phyloP scores from a whole-genome alignment of 2,329 filamentous ascomycete species.

The Sporothrix dimorphospora region DNA sequence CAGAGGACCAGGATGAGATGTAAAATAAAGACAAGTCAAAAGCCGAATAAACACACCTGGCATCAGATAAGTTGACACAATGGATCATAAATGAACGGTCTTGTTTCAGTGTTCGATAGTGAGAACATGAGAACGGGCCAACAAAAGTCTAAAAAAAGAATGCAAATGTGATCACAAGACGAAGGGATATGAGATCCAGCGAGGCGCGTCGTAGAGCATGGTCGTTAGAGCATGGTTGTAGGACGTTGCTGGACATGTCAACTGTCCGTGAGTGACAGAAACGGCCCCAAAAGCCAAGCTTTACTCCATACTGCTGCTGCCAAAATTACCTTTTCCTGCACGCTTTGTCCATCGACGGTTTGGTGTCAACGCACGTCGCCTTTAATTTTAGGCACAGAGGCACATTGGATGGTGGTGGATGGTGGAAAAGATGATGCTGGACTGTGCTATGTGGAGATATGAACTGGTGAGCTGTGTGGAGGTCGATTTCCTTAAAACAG shows the following conservation, averaged over 20 bases:
- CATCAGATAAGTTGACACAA: not conserved
- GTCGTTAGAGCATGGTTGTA: too few species aligned
- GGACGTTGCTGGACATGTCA: too few species aligned
- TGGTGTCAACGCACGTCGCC: not conserved
- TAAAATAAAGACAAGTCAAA: not conserved
- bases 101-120: not conserved
- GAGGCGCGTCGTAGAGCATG: not conserved
- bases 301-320: not conserved
- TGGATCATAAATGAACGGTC: not conserved
- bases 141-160: not conserved
- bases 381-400: conserved; percentile 11
- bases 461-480: not conserved
- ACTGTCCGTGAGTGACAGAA: not conserved
- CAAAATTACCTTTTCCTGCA: not conserved
- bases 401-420: not conserved
- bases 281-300: not conserved
- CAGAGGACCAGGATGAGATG: too few species aligned
- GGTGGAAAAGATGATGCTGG: not conserved
- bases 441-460: not conserved
- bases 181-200: not conserved
- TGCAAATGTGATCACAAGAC: not conserved
- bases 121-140: not conserved
- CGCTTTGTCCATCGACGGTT: conserved; percentile 3
- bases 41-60: not conserved
- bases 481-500: too few species aligned